phyloP scores from a whole-genome alignment of 31 red algal species.

The Porphyra umbilicalis region DNA sequence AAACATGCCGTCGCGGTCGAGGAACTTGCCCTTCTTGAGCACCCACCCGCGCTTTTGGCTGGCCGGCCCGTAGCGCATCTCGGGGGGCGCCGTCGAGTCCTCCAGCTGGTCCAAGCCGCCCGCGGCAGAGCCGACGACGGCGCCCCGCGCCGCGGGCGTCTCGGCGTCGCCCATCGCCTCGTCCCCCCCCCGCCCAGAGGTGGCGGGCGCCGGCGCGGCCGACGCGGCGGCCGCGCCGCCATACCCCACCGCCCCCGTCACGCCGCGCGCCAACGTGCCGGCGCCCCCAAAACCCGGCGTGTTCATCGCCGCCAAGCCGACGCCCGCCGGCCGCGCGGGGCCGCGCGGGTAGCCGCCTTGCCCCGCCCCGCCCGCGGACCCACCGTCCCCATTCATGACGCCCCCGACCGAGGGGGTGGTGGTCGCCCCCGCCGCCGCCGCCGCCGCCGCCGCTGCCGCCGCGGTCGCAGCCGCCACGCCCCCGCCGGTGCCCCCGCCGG shows the following conservation, averaged over 20 bases:
- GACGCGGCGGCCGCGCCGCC: slow-evolving; percentile 9
- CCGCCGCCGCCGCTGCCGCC: not conserved
- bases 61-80: slow-evolving; percentile 35
- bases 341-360: not conserved
- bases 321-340: not conserved
- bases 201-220: slow-evolving; percentile 9
- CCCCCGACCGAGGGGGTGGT: not conserved
- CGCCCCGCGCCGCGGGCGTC: not conserved
- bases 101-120: not conserved
- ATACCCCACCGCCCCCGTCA: not conserved
- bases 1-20: slow-evolving; percentile 37
- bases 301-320: not conserved
- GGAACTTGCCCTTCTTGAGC: slow-evolving; percentile 43
- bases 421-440: not conserved
- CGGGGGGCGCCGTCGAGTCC: not conserved
- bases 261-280: not conserved
- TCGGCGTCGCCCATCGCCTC: slow-evolving; percentile 6
- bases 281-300: not conserved
- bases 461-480: not conserved
- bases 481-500: slow-evolving; percentile 8
- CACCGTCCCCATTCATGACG: not conserved
- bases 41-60: slow-evolving; percentile 28
- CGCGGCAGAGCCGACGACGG: not conserved
- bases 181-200: slow-evolving; percentile 5
- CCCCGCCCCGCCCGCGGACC: not conserved